Evolutionary conservation across 805 yeast genomes (phyloP).

Genomic region (Brettanomyces sp.): DNA sequence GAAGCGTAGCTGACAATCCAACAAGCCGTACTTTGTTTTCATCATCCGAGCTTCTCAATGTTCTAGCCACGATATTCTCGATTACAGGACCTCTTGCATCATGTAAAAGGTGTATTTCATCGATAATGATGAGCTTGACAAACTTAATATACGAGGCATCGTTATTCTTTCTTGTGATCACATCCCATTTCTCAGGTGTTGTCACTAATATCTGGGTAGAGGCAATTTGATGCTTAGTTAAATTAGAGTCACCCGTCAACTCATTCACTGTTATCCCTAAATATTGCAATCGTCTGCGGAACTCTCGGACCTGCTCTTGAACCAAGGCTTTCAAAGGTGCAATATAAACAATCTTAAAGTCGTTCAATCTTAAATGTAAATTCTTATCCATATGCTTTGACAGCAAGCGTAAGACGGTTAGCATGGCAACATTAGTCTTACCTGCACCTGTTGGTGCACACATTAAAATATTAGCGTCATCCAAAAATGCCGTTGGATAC

Average conservation of each 20-base stretch:
- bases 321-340: constrained; percentile 94
- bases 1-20: constrained; percentile 88
- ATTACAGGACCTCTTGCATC: constrained; percentile 94
- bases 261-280: constrained; percentile 72
- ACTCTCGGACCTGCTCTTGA: constrained; percentile 88
- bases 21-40: constrained; percentile 53
- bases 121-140: constrained; percentile 70
- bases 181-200: constrained; percentile 98
- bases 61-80: constrained; percentile 78
- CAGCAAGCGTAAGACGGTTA: constrained; percentile 60
- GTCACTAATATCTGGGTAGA: constrained; percentile 81
- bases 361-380: constrained; percentile 42
- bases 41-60: constrained; percentile 39
- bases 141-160: constrained; percentile 56
- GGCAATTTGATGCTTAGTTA: constrained; percentile 65
- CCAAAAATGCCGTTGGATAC: constrained; percentile 64
- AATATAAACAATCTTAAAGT: constrained; percentile 74
- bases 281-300: constrained; percentile 54
- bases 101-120: constrained; percentile 87
- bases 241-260: constrained; percentile 80
- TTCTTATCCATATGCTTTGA: constrained; percentile 36
- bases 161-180: constrained; percentile 73
- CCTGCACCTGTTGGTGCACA: constrained; percentile 99
- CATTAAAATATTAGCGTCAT: constrained; percentile 63
- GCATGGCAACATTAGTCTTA: constrained; percentile 92